Conservation (phyloP, 129 eudicot species). For the Chrysanthemum lavandulifolium region DNA sequence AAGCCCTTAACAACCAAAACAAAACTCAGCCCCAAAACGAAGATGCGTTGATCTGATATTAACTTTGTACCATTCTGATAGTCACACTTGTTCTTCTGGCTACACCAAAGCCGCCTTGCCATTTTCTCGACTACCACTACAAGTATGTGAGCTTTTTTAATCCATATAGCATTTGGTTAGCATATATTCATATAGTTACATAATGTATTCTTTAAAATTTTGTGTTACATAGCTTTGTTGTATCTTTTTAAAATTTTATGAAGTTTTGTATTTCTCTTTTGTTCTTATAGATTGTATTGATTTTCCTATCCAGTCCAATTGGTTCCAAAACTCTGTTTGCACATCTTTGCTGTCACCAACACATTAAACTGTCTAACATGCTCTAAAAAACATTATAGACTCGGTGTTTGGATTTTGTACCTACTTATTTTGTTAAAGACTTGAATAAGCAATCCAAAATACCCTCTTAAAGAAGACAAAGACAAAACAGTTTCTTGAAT, state of each 20-base stretch:
- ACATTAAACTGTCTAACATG: background rate
- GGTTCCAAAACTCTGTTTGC: background rate
- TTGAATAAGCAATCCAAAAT: too few species aligned
- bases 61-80: background rate
- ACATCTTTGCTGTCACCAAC: background rate
- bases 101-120: conserved; percentile 16
- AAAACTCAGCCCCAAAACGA: conserved; percentile 54
- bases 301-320: background rate
- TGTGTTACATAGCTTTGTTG: conserved; percentile 17
- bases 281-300: background rate
- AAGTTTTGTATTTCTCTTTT: too few species aligned
- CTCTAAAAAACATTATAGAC: background rate
- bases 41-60: conserved; percentile 18
- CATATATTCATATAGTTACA: background rate
- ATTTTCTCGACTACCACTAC: conserved; percentile 6
- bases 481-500: conserved; percentile 11
- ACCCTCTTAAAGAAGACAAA: background rate
- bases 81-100: conserved; percentile 22
- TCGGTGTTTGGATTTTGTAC: background rate
- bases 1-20: conserved; percentile 59
- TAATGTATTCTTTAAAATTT: background rate
- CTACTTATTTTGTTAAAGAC: too few species aligned
- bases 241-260: background rate
- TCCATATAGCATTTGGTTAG: background rate
- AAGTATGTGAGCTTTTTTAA: conserved; percentile 18